Evolutionary conservation across 2,329 filamentous ascomycete species (phyloP).

Genomic region (Dryadomyces quercus-mongolicae): DNA sequence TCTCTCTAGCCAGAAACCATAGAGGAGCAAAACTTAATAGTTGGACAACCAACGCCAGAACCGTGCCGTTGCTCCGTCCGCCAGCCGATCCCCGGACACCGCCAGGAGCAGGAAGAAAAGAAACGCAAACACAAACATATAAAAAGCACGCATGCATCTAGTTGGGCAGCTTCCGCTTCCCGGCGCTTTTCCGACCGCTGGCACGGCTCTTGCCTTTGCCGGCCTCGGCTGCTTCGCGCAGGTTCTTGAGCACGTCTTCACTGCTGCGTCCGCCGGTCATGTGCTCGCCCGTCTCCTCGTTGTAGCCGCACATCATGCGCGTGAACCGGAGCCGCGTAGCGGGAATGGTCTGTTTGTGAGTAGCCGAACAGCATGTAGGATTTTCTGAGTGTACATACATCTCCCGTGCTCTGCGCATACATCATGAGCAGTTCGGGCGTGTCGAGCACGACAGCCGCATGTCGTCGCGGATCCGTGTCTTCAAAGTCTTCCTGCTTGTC

Average conservation of each 20-base stretch:
- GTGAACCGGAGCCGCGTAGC: slow-evolving; percentile 44
- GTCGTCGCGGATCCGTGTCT: slow-evolving; percentile 29
- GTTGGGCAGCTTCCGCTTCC: background rate
- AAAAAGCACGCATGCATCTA: background rate
- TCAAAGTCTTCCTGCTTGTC: slow-evolving; percentile 20
- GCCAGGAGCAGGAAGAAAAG: too few relatives aligned
- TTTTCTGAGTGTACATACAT: slow-evolving; percentile 32
- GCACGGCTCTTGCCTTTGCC: background rate
- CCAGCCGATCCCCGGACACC: too few relatives aligned
- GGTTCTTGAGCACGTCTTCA: background rate
- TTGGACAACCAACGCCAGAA: too few relatives aligned
- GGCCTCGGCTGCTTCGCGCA: background rate
- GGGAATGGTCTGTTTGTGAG: slow-evolving; percentile 34
- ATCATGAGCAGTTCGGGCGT: slow-evolving; percentile 47
- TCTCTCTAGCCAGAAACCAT: too few relatives aligned
- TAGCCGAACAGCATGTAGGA: too few relatives aligned
- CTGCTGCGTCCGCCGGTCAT: background rate
- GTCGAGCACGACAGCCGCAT: slow-evolving; percentile 42
- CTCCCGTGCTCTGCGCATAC: slow-evolving; percentile 39
- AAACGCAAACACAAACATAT: background rate
- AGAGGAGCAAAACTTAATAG: too few relatives aligned
- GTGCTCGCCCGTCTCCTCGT: slow-evolving; percentile 17
- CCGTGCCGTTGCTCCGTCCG: too few relatives aligned
- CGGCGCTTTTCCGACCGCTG: background rate
- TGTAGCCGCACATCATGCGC: slow-evolving; percentile 41